phyloP scores from a whole-genome alignment of 805 yeast genomes.

The Teunomyces barrocoloradensis region DNA sequence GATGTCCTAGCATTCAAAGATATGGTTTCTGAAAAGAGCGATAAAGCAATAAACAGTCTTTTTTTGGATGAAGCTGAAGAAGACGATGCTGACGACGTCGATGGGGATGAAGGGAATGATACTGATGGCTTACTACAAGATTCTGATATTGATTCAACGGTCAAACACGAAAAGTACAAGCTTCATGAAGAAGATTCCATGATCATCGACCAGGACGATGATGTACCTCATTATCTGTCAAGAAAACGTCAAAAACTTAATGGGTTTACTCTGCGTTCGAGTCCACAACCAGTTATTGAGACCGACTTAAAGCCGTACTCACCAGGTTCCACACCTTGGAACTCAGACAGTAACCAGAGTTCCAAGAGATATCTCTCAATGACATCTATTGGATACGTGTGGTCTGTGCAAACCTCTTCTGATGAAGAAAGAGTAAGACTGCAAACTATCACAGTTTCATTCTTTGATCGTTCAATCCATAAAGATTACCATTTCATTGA shows the following conservation, averaged over 20 bases:
- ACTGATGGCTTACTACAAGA: conserved; percentile 16
- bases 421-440: conserved; percentile 22
- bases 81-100: conserved; percentile 21
- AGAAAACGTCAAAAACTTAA: conserved; percentile 24
- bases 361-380: conserved; percentile 74
- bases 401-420: conserved; percentile 55
- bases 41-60: conserved; percentile 1
- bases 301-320: conserved; percentile 61
- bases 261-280: conserved; percentile 7
- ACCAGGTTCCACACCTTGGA: conserved; percentile 87
- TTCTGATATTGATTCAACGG: conserved; percentile 15
- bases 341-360: conserved; percentile 11
- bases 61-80: conserved; percentile 16
- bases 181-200: conserved; percentile 32
- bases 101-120: conserved; percentile 17
- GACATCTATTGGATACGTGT: conserved; percentile 76
- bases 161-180: conserved; percentile 5
- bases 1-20: conserved; percentile 27
- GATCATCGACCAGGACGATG: conserved; percentile 36
- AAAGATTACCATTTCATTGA: conserved; percentile 88
- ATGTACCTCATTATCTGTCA: conserved; percentile 9
- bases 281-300: conserved; percentile 30
- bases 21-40: conserved; percentile 12
- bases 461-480: conserved; percentile 73
- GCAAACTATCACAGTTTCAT: conserved; percentile 79